Evolutionary conservation across 2,329 filamentous ascomycete genomes (phyloP), one percentile per base, ranked within the genome.

Genomic region (Fusarium anthophilum): DNA sequence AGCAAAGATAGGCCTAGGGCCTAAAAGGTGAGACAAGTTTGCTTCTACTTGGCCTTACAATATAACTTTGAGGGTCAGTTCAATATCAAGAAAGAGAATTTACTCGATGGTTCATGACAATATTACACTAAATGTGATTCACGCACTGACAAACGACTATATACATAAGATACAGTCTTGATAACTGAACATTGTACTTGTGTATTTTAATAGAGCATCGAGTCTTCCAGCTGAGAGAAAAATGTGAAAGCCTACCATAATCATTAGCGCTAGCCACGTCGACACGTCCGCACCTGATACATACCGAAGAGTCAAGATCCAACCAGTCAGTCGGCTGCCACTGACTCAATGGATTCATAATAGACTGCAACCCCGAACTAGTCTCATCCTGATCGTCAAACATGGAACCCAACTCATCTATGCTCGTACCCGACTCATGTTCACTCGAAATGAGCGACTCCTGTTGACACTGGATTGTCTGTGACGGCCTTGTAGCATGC

Each of bases 301-400:
- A 35, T 69, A 63, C 64, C 20, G 55, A 69, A 5, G 69, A 72
- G 26, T 72, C 64, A 1, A 72, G 58, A 14, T 72, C 63, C 6
- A 72, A 4, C 70, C 70, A 72, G 41, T 72, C 70, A 20, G 64
- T 66, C 3, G 68, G 64, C 13, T 68, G 68, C 63, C 69, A 72
- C 28, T 72, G 56, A 24, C 68, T 62, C 6, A 54, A 17, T 30
- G 53, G 55, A 22, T 66, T 66, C n/a, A 70, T 48, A 1, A 59
- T 54, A 14, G 61, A 69, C 18, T 63, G 51, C 5, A 69, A 18
- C 2, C 64, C 47, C 3, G 60, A 55, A 17, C 39, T 62, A 3
- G 54, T 41, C 11, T 44, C 63, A 24, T 56, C 66, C 4, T 66
- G 56, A 7, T 55, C 64, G 0, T 66, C 59, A 44, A 66, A 70